Evolutionary conservation across 306 rosid genomes (phyloP).

Genomic region (Fragaria nilgerrensis): DNA sequence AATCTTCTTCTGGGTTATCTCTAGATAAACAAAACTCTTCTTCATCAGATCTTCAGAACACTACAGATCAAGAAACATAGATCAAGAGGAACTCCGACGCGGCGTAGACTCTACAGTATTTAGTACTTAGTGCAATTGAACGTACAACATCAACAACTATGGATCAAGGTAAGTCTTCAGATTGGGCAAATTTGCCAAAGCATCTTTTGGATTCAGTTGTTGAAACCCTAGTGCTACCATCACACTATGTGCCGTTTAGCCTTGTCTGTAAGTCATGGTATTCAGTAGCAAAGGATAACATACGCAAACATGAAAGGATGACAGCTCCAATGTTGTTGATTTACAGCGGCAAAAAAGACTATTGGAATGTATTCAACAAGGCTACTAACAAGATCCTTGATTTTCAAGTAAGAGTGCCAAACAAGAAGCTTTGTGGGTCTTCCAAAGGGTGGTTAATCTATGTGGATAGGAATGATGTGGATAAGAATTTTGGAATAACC

Average conservation of each 20-base stretch:
- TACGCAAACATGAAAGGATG: not conserved
- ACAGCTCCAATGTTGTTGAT: constrained; percentile 1
- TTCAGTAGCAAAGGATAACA: not conserved
- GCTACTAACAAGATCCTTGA: not conserved
- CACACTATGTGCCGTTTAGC: not conserved
- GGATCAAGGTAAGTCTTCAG: constrained; percentile 1
- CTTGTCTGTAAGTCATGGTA: not conserved
- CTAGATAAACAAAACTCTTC: no score
- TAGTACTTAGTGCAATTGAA: no score
- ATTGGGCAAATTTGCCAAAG: constrained; percentile 11
- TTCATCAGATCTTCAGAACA: not conserved
- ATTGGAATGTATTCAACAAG: not conserved
- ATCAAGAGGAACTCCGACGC: no score
- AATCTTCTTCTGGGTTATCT: not conserved
- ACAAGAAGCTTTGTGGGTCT: not conserved
- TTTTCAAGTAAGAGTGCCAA: not conserved
- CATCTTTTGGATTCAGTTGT: not conserved
- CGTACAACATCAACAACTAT: no score
- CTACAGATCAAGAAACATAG: not conserved
- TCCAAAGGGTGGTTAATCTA: constrained; percentile 3
- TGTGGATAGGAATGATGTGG: no score
- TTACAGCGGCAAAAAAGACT: not conserved
- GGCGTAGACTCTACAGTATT: no score
- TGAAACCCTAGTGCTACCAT: not conserved
- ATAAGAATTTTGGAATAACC: not conserved